Conservation (phyloP, 176 grass and related monocot genomes). For the Eleusine indica region DNA sequence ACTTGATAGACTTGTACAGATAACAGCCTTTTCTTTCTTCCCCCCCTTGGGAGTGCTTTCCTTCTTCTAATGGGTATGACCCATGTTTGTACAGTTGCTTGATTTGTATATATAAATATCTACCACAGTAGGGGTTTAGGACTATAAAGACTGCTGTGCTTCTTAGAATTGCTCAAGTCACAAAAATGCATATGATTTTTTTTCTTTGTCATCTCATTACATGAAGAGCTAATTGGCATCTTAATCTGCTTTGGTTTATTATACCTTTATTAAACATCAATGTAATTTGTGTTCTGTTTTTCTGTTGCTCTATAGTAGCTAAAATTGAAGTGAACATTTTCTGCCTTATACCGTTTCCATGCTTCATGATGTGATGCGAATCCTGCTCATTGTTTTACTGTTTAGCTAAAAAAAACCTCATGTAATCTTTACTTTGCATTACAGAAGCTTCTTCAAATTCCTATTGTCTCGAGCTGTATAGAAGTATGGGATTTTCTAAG, state of each 20-base stretch:
- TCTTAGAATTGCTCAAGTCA: neutral
- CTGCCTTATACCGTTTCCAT: constrained; percentile 18
- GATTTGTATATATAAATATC: no score
- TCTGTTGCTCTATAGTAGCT: constrained; percentile 23
- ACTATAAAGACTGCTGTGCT: neutral
- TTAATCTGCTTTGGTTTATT: constrained; percentile 9
- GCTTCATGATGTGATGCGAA: neutral
- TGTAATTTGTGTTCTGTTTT: constrained; percentile 17
- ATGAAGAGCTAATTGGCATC: constrained; percentile 12
- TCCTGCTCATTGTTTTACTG: neutral
- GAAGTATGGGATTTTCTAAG: constrained; percentile 98
- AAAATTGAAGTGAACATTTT: constrained; percentile 24
- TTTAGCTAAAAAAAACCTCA: constrained; percentile 14
- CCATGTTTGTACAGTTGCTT: no score
- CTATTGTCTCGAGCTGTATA: constrained; percentile 89
- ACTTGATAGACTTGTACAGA: no score
- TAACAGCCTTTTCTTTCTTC: no score
- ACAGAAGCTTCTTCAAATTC: constrained; percentile 98
- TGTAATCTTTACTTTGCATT: constrained; percentile 12
- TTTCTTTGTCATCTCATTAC: neutral
- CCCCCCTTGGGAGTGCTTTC: no score
- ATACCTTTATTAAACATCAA: constrained; percentile 19
- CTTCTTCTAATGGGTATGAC: no score
- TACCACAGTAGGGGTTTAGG: neutral
- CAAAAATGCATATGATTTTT: neutral